Evolutionary conservation across 768 basidiomycete genomes (phyloP).

Genomic region (Tulasnella sp.): DNA sequence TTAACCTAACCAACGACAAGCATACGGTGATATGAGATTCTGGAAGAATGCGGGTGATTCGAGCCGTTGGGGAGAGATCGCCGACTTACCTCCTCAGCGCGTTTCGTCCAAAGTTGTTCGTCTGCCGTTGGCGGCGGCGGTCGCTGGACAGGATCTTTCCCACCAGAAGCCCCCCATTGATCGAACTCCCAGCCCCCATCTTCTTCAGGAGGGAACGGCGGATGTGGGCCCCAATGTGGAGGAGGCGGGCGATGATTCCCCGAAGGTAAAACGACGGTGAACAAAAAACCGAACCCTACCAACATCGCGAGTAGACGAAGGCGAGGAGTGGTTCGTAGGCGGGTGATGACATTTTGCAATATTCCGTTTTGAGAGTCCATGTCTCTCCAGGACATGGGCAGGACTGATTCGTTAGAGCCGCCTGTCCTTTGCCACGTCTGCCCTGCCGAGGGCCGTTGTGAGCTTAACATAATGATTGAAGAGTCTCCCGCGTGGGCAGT

Average conservation of each 20-base stretch:
- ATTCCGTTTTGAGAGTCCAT: not conserved
- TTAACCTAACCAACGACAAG: constrained; percentile 17
- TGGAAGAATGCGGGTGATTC: not conserved
- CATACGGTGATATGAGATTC: not conserved
- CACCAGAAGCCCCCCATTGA: not conserved
- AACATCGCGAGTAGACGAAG: not conserved
- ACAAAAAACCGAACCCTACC: not conserved
- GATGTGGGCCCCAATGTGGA: not conserved
- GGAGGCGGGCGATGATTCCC: not conserved
- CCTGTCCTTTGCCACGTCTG: not conserved
- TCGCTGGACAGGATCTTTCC: not conserved
- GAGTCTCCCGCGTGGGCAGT: no score
- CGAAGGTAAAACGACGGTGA: not conserved
- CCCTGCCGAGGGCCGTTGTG: not conserved
- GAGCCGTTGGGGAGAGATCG: no score
- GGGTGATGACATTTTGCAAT: not conserved
- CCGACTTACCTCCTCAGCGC: not conserved
- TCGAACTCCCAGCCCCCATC: not conserved
- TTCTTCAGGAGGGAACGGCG: not conserved
- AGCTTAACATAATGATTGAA: not conserved
- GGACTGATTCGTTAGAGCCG: not conserved
- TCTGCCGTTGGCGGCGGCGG: not conserved
- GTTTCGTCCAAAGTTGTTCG: not conserved
- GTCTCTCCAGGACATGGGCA: not conserved
- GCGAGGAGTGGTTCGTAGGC: not conserved